These are phyloP conservation scores for Sextonia rubra DNA, from an alignment of 164 flowering plant species.

Conservation along the genomic window DNA sequence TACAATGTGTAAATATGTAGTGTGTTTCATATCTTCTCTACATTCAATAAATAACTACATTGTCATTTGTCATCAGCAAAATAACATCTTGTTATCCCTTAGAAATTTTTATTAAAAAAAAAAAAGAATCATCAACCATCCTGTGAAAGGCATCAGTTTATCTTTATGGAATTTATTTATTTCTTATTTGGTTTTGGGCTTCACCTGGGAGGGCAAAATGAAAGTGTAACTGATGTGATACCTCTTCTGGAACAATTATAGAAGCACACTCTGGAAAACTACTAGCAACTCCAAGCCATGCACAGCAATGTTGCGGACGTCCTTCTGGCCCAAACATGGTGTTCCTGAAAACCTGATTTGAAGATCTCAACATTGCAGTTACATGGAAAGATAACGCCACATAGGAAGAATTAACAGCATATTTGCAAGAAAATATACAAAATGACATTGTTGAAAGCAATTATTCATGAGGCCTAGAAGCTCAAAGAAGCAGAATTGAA, in stretches of 20 bases:
- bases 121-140: neutral
- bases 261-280: slow-evolving; percentile 99
- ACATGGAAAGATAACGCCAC: neutral
- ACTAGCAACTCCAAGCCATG: slow-evolving; percentile 99
- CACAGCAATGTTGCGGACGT: slow-evolving; percentile 99
- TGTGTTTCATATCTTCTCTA: too few relatives aligned
- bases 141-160: neutral
- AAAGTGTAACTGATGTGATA: slow-evolving; percentile 13
- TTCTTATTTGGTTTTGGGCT: neutral
- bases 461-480: neutral
- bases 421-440: neutral
- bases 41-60: too few relatives aligned
- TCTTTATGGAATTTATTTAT: too few relatives aligned
- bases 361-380: neutral
- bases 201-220: neutral
- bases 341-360: slow-evolving; percentile 83
- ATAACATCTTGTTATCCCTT: too few relatives aligned
- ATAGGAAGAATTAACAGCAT: neutral
- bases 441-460: neutral
- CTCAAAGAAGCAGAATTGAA: slow-evolving; percentile 3
- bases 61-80: too few relatives aligned
- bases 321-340: slow-evolving; percentile 99
- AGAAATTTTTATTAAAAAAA: too few relatives aligned
- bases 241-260: slow-evolving; percentile 90
- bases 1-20: too few relatives aligned